A percentile compares a stretch with the other conserved stretches of the same genome.
These are phyloP conservation scores for Amanita pseudoporphyria DNA, from an alignment of 768 basidiomycete species.

Conservation along the genomic window DNA sequence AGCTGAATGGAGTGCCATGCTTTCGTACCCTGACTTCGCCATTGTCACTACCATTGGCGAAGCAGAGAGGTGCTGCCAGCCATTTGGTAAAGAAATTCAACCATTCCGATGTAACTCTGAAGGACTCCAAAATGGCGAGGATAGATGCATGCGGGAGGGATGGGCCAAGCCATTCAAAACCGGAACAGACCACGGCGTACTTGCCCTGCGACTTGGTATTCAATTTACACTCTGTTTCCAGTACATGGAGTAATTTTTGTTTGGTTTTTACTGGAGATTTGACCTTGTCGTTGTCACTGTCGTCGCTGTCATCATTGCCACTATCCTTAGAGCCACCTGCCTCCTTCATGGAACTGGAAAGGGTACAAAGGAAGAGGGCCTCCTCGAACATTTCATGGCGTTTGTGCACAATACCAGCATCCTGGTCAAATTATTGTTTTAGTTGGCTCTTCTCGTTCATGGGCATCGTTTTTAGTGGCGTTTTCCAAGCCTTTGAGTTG, in stretches of 20 bases:
- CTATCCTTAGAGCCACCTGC: conserved; percentile 19
- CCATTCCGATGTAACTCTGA: conserved; percentile 15
- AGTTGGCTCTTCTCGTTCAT: too few species aligned
- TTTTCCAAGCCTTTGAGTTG: too few species aligned
- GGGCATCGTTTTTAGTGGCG: too few species aligned
- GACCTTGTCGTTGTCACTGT: conserved; percentile 6
- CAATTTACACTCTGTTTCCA: conserved; percentile 31
- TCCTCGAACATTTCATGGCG: too few species aligned
- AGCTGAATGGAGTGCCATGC: conserved; percentile 34
- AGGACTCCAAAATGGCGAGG: conserved; percentile 17
- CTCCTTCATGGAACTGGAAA: conserved; percentile 16
- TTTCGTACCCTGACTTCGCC: conserved; percentile 22
- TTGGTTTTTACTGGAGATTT: conserved; percentile 20
- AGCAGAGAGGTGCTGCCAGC: conserved; percentile 24
- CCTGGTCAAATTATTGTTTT: too few species aligned
- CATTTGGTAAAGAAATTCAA: conserved; percentile 23
- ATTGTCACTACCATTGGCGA: conserved; percentile 18
- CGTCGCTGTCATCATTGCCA: conserved; percentile 15
- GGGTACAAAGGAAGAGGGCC: too few species aligned
- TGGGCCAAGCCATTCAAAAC: conserved; percentile 34
- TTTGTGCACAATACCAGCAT: too few species aligned
- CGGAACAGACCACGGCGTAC: conserved; percentile 28
- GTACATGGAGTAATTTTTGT: conserved; percentile 29
- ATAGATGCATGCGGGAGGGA: conserved; percentile 33
- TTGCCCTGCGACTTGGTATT: conserved; percentile 25